Evolutionary conservation across 192 early-diverging fungal genomes (phyloP), one percentile per base, ranked within the genome.

Genomic region (Radiomyces spectabilis): DNA sequence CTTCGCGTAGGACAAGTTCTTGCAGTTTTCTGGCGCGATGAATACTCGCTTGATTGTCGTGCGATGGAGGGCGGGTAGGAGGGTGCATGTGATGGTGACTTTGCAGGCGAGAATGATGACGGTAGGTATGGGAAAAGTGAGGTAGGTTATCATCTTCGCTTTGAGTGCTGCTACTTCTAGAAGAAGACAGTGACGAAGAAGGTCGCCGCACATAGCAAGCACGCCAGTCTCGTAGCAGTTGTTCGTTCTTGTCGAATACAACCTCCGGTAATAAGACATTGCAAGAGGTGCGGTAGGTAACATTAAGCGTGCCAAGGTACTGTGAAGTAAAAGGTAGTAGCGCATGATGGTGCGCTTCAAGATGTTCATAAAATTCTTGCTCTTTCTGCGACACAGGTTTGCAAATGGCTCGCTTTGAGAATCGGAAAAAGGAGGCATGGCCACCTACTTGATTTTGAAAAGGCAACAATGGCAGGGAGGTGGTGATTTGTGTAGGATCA

Each of bases 401-500:
- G 73, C 92, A 99, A 21, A 99, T 85, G 7, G 97, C 94, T 65
- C 85, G 87, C 64, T 95, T 91, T 8, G 93, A 95, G 67, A 99
- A 96, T 35, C 95, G 88, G 43, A 97, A 75, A 44, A 99, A 89
- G 4, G 92, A 84, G 4, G 93, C 88, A 63, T 99, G 97, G 0
- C 97, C 97, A n/a, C 97, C 97, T 22, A 92, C 89, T 60, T 90
- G 87, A 68, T 92, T 87, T n/a, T 69, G 74, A 69, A 86, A 92
- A 18, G 89, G 89, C 34, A 82, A 74, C 27, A 92, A 59, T 3
- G 81, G 83, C 41, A 92, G 55, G 27, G 86, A 80, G 26, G 53
- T 42, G 1, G 53, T 59, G 12, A 61, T 43, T 35, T 63, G 29
- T n/a, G 52, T 60, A 10, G 68, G 68, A 51, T 70, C 68, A 50